Percentiles rank a stretch among this genome's conserved stretches.
phyloP scores from a whole-genome alignment of 2,329 filamentous ascomycete species.

The Penicillium sp. region DNA sequence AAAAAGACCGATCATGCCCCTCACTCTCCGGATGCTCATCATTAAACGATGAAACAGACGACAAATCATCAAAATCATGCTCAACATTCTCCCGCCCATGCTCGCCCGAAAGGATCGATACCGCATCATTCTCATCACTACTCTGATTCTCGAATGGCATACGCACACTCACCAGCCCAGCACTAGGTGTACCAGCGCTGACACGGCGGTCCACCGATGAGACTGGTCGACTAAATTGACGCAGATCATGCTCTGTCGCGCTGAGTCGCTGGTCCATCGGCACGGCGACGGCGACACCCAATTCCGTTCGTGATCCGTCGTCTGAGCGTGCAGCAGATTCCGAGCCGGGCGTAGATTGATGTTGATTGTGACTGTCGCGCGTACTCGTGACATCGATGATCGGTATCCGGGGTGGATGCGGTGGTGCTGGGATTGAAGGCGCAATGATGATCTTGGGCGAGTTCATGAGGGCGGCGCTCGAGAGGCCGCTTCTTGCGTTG shows the following conservation, averaged over 20 bases:
- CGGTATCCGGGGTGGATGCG: conserved; percentile 4
- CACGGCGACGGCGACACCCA: conserved; percentile 15
- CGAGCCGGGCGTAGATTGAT: not conserved
- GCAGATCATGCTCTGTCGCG: conserved; percentile 12
- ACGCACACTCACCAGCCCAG: conserved; percentile 8
- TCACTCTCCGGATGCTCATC: conserved; percentile 13
- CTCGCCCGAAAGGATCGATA: conserved; percentile 31
- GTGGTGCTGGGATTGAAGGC: not conserved
- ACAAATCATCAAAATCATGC: conserved; percentile 31
- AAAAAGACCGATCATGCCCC: not conserved
- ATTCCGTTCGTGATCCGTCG: conserved; percentile 7
- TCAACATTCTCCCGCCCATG: conserved; percentile 8
- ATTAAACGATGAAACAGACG: conserved; percentile 35
- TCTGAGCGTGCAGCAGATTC: not conserved
- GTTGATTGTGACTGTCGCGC: not conserved
- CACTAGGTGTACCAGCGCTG: not conserved
- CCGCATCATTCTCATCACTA: conserved; percentile 21
- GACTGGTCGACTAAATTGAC: conserved; percentile 3
- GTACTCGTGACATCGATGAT: conserved; percentile 7
- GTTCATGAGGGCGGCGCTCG: conserved; percentile 17
- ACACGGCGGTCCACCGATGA: conserved; percentile 1
- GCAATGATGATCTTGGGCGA: not conserved
- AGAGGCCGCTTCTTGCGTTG: conserved; percentile 9
- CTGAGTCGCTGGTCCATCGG: conserved; percentile 13
- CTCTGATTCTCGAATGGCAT: conserved; percentile 26